Percentiles rank a stretch among this genome's conserved stretches.
phyloP scores from a whole-genome alignment of 257 asterid genomes.

The Apocynum venetum region DNA sequence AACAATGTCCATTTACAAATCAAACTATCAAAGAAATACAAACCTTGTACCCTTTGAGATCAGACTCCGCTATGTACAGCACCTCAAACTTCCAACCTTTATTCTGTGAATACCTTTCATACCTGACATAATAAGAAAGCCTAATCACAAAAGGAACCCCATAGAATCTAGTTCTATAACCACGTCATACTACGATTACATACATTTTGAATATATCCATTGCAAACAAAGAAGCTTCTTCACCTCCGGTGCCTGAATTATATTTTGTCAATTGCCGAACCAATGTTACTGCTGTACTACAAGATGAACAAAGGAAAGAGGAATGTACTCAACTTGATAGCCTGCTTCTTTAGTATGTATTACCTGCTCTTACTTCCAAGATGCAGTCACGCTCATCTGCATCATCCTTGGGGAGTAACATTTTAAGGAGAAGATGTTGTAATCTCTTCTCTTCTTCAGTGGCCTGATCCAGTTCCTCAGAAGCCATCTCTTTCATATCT shows the following conservation, averaged over 20 bases:
- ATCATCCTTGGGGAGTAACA: conserved; percentile 88
- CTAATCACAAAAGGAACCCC: conserved; percentile 13
- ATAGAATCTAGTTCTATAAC: conserved; percentile 9
- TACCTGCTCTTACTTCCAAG: conserved; percentile 98
- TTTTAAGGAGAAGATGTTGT: conserved; percentile 59
- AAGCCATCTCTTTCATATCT: conserved; percentile 87
- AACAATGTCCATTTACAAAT: background rate
- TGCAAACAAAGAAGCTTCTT: conserved; percentile 96
- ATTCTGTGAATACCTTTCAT: conserved; percentile 69
- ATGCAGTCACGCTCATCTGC: conserved; percentile 93
- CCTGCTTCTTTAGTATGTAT: conserved; percentile 5
- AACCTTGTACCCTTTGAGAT: conserved; percentile 88
- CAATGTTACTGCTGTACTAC: conserved; percentile 3
- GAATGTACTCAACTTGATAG: background rate
- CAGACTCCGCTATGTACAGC: conserved; percentile 73
- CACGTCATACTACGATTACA: conserved; percentile 13
- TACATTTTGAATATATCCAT: conserved; percentile 92
- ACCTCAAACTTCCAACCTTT: conserved; percentile 92
- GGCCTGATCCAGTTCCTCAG: conserved; percentile 69
- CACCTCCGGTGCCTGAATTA: conserved; percentile 85
- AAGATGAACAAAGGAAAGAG: background rate
- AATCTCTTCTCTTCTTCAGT: conserved; percentile 64
- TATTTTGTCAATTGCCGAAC: conserved; percentile 14
- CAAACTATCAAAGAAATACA: background rate
- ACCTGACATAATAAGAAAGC: conserved; percentile 47